Conservation (phyloP, 176 grass and related monocot genomes). For the Carex scoparia region DNA sequence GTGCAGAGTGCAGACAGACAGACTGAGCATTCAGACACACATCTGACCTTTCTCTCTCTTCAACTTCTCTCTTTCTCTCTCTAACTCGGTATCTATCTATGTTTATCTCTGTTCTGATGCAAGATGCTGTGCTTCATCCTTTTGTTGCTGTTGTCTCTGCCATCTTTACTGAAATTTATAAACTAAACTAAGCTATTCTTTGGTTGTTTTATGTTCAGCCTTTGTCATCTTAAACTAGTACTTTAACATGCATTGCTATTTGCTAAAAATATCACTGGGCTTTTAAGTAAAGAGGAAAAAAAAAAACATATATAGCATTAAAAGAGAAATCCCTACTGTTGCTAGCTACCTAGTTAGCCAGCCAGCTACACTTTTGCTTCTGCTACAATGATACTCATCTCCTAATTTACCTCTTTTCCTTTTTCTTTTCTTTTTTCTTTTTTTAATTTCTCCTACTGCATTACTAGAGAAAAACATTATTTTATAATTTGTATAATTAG, state of each 20-base stretch:
- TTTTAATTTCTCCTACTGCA: not conserved
- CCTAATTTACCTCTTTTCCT: not conserved
- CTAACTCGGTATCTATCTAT: slow-evolving; percentile 14
- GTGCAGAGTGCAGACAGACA: slow-evolving; percentile 34
- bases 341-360: not conserved
- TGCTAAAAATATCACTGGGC: slow-evolving; percentile 14
- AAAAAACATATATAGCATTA: not conserved
- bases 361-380: slow-evolving; percentile 12
- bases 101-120: slow-evolving; percentile 45
- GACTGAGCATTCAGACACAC: slow-evolving; percentile 50
- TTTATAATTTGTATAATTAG: not conserved
- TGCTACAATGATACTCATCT: not conserved
- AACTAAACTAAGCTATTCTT: slow-evolving; percentile 34
- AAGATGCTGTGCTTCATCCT: slow-evolving; percentile 66
- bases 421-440: not conserved
- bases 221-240: slow-evolving; percentile 24
- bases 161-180: slow-evolving; percentile 78
- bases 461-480: not conserved
- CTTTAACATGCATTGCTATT: not conserved
- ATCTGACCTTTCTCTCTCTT: slow-evolving; percentile 25
- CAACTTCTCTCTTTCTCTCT: slow-evolving; percentile 13
- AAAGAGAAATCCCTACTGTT: slow-evolving; percentile 1
- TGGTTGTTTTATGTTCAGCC: not conserved
- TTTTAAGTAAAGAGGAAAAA: not conserved
- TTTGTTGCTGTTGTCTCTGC: slow-evolving; percentile 60